phyloP scores from a whole-genome alignment of 176 grass and related monocot genomes.

The Zoysia pacifica region DNA sequence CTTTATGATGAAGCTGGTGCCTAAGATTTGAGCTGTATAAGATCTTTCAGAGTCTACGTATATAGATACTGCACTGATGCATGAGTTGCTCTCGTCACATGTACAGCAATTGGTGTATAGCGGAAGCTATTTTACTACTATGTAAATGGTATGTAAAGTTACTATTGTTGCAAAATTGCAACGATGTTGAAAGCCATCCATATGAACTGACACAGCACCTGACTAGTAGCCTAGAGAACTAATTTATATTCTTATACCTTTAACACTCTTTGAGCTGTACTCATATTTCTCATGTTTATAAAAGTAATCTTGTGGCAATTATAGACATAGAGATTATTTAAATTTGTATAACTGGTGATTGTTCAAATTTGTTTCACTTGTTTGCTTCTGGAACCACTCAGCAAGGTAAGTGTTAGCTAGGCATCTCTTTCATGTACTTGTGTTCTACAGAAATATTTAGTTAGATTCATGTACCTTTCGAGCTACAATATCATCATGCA shows the following conservation, averaged over 20 bases:
- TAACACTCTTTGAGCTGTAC: background rate
- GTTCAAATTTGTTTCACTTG: background rate
- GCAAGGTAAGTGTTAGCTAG: background rate
- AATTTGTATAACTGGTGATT: background rate
- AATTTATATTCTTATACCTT: background rate
- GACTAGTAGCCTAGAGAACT: constrained; percentile 5
- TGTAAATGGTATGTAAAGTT: constrained; percentile 42
- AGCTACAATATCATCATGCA: background rate
- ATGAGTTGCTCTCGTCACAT: background rate
- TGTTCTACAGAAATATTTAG: background rate
- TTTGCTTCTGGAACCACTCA: background rate
- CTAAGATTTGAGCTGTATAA: constrained; percentile 26
- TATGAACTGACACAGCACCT: constrained; percentile 16
- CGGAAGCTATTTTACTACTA: constrained; percentile 5
- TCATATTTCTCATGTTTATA: background rate
- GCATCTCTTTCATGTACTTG: background rate
- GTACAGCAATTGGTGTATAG: constrained; percentile 34
- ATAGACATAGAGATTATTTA: background rate
- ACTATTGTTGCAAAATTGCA: constrained; percentile 26
- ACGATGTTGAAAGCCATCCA: background rate
- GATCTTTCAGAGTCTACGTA: background rate
- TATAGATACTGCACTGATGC: constrained; percentile 33
- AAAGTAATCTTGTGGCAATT: background rate
- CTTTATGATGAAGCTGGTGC: constrained; percentile 87
- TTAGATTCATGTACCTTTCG: background rate